Percentiles rank a stretch among this genome's conserved stretches.
These are phyloP conservation scores for Podospora pseudocomata DNA, from an alignment of 495 filamentous ascomycete genomes.

Conservation along the genomic window DNA sequence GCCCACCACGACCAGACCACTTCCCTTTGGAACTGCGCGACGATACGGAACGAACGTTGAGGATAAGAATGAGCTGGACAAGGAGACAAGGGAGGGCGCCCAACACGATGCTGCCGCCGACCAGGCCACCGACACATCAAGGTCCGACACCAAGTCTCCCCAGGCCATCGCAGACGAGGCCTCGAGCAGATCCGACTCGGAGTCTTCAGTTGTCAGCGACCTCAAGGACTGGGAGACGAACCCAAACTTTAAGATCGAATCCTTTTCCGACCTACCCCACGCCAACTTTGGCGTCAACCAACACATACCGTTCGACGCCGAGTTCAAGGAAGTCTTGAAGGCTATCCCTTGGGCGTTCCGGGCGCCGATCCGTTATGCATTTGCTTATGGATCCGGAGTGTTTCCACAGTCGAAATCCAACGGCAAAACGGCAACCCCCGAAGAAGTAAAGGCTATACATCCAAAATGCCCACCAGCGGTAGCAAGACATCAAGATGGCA, in stretches of 20 bases:
- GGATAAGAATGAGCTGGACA: constrained; percentile 11
- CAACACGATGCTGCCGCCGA: constrained; percentile 27
- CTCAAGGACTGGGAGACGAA: constrained; percentile 72
- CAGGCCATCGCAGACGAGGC: constrained; percentile 28
- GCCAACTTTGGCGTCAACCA: constrained; percentile 92
- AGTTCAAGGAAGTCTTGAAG: constrained; percentile 86
- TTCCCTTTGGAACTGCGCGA: constrained; percentile 10
- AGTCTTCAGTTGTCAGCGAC: constrained; percentile 34
- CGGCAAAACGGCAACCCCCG: constrained; percentile 47
- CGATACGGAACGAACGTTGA: constrained; percentile 21
- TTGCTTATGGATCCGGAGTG: constrained; percentile 95
- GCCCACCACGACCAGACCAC: constrained; percentile 12
- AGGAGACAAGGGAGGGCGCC: constrained; percentile 23
- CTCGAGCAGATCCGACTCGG: constrained; percentile 25
- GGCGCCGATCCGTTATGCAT: constrained; percentile 90
- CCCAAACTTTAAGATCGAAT: constrained; percentile 66
- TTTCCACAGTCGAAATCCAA: constrained; percentile 68
- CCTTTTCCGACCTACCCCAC: constrained; percentile 83
- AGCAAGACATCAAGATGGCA: constrained; percentile 73
- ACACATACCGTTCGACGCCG: constrained; percentile 87
- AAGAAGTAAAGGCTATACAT: constrained; percentile 59
- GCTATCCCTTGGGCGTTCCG: constrained; percentile 89
- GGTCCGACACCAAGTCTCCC: constrained; percentile 26
- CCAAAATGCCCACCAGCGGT: constrained; percentile 74
- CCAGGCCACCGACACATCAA: constrained; percentile 19